phyloP scores from a whole-genome alignment of 1,284 basidiomycete species.

The Ustilago esculenta region DNA sequence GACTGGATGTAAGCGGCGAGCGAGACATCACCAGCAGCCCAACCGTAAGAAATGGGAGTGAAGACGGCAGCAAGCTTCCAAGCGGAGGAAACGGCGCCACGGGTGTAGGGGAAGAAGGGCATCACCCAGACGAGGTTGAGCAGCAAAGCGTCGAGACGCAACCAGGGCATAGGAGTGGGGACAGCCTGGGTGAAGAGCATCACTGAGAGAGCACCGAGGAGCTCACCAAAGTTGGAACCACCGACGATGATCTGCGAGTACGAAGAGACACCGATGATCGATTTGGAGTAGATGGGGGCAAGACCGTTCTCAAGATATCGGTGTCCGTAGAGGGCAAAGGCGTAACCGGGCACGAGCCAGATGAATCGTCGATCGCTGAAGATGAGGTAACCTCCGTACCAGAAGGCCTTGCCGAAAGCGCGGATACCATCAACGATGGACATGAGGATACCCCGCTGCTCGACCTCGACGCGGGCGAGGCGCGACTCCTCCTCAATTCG shows the following conservation, averaged over 20 bases:
- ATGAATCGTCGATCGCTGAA: constrained; percentile 64
- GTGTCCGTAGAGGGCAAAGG: constrained; percentile 67
- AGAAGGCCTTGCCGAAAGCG: constrained; percentile 64
- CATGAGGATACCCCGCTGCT: constrained; percentile 32
- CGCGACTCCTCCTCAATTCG: constrained; percentile 27
- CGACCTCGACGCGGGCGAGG: constrained; percentile 33
- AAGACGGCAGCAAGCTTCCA: constrained; percentile 64
- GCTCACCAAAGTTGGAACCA: constrained; percentile 63
- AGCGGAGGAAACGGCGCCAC: constrained; percentile 39
- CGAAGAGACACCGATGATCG: constrained; percentile 63
- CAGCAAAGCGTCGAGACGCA: constrained; percentile 65
- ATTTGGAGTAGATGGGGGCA: constrained; percentile 66
- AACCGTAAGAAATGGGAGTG: constrained; percentile 67
- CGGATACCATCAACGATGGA: constrained; percentile 53
- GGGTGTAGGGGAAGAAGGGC: constrained; percentile 60
- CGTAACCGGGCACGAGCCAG: constrained; percentile 67
- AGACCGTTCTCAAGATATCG: constrained; percentile 68
- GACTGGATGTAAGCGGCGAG: constrained; percentile 68
- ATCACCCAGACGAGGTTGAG: constrained; percentile 68
- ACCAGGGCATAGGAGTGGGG: constrained; percentile 66
- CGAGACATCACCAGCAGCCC: constrained; percentile 68
- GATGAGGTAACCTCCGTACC: constrained; percentile 63
- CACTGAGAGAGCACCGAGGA: constrained; percentile 66
- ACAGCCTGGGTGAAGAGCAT: constrained; percentile 63
- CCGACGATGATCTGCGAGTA: constrained; percentile 64